Conservation (phyloP, 192 early-diverging fungal species). For the Coemansia sp. region DNA sequence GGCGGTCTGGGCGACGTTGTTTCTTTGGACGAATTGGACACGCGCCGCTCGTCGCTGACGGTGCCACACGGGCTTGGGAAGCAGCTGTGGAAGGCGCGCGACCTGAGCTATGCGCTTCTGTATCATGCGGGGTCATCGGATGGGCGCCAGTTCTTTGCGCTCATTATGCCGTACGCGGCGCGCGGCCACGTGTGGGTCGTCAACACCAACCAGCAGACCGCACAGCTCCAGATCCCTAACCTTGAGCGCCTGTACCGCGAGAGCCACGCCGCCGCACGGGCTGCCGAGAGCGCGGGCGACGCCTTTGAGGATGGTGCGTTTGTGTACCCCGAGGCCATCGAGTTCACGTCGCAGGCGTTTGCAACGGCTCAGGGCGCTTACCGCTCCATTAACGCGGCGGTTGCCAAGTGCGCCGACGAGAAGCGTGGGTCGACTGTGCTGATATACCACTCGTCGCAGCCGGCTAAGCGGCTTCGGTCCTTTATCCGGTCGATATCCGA, state of each 20-base stretch:
- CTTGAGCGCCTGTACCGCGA: conserved; percentile 67
- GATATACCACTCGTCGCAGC: conserved; percentile 66
- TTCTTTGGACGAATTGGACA: conserved; percentile 34
- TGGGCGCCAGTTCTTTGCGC: conserved; percentile 60
- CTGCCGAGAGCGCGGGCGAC: background rate
- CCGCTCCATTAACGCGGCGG: conserved; percentile 58
- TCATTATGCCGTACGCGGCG: conserved; percentile 64
- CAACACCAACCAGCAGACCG: conserved; percentile 57
- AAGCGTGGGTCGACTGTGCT: conserved; percentile 69
- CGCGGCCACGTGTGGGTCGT: conserved; percentile 73
- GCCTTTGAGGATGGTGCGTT: conserved; percentile 37
- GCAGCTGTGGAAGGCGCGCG: conserved; percentile 26
- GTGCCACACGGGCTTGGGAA: conserved; percentile 13
- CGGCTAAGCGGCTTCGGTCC: conserved; percentile 53
- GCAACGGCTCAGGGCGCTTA: conserved; percentile 26
- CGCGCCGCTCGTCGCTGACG: conserved; percentile 24
- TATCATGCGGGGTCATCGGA: conserved; percentile 63
- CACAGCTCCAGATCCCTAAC: conserved; percentile 70
- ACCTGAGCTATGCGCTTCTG: conserved; percentile 70
- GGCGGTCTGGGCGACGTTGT: conserved; percentile 27
- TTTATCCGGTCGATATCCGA: conserved; percentile 57
- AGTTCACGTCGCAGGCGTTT: conserved; percentile 32
- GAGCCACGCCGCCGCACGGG: conserved; percentile 28
- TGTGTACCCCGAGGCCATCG: conserved; percentile 38
- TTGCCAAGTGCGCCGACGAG: conserved; percentile 64